Conservation (phyloP, 2,329 filamentous ascomycete genomes). For the Fusarium continuum region DNA sequence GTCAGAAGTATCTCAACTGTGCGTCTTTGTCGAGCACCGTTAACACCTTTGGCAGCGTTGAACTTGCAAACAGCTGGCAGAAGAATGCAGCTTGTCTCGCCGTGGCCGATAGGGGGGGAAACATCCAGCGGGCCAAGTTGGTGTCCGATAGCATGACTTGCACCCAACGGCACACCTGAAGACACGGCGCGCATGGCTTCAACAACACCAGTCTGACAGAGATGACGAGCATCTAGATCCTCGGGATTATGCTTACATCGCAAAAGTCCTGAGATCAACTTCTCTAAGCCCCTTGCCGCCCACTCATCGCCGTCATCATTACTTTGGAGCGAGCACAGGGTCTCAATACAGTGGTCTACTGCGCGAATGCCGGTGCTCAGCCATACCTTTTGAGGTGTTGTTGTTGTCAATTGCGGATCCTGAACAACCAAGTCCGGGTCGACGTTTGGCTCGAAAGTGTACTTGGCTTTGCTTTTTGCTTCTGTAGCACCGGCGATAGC, state of each 20-base stretch:
- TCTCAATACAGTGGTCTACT: slow-evolving; percentile 7
- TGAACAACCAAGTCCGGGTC: slow-evolving; percentile 3
- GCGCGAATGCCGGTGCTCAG: not conserved
- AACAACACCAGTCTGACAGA: not conserved
- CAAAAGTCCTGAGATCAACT: not conserved
- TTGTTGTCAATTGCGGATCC: slow-evolving; percentile 6
- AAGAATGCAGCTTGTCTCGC: slow-evolving; percentile 13
- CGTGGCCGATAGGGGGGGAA: too few species aligned
- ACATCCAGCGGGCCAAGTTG: slow-evolving; percentile 11
- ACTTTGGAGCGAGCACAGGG: slow-evolving; percentile 10
- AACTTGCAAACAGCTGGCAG: slow-evolving; percentile 15
- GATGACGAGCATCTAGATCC: slow-evolving; percentile 5
- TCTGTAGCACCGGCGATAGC: slow-evolving; percentile 9
- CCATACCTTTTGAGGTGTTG: not conserved
- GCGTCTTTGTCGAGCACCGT: not conserved
- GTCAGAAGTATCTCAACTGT: not conserved
- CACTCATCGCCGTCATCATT: not conserved
- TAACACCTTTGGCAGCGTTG: not conserved
- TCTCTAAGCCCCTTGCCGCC: not conserved
- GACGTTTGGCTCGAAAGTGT: not conserved
- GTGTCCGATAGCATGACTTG: slow-evolving; percentile 20
- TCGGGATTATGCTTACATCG: not conserved
- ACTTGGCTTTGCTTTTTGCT: slow-evolving; percentile 4
- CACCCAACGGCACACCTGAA: slow-evolving; percentile 3
- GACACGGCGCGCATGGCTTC: slow-evolving; percentile 17